phyloP scores from a whole-genome alignment of 2,329 filamentous ascomycete species.

The Trichocomaceae sp. region DNA sequence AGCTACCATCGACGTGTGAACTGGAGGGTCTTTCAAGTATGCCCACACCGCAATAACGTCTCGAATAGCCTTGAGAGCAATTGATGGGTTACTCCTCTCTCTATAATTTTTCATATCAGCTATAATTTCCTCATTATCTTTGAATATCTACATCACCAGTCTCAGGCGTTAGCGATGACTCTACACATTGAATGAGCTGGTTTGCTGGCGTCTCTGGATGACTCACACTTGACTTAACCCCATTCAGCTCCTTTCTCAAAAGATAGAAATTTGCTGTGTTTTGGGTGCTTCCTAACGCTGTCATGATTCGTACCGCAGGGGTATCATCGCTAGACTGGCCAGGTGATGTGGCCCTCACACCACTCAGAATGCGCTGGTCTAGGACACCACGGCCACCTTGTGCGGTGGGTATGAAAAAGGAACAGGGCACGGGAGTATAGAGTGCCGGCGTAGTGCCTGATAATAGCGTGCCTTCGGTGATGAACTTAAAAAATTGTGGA shows the following conservation, averaged over 20 bases:
- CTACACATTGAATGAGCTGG: no score
- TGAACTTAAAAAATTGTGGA: background rate
- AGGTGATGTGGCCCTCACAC: background rate
- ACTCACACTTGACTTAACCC: background rate
- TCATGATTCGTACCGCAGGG: background rate
- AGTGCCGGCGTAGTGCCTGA: background rate
- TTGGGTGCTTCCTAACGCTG: background rate
- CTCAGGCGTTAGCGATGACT: no score
- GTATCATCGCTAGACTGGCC: background rate
- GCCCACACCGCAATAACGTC: background rate
- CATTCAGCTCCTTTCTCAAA: background rate
- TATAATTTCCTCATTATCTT: background rate
- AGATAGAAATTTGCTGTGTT: background rate
- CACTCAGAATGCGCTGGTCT: background rate
- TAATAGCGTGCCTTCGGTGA: background rate
- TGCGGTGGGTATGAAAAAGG: background rate
- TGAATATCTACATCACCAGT: background rate
- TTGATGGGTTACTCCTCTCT: background rate
- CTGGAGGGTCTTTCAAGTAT: background rate
- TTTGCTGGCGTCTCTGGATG: background rate
- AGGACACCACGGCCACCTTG: background rate
- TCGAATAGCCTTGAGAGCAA: background rate
- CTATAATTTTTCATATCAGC: background rate
- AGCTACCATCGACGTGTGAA: background rate
- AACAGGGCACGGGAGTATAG: background rate